Evolutionary conservation across 164 flowering plant species (phyloP).

Genomic region (Vitis cinerea): DNA sequence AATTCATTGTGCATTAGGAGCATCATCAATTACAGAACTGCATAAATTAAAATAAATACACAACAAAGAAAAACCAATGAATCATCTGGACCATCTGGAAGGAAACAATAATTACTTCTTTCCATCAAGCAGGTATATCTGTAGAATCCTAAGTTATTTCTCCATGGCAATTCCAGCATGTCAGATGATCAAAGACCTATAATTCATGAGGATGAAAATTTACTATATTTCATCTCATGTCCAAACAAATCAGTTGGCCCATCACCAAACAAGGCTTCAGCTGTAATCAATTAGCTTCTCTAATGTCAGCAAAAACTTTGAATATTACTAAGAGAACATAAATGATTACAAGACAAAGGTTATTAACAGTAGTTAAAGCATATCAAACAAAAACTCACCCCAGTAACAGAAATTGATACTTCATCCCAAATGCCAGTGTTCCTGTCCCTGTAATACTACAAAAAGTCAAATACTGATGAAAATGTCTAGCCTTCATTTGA

Average conservation of each 20-base stretch:
- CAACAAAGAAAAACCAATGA: background rate
- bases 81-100: background rate
- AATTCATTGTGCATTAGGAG: background rate
- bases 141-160: background rate
- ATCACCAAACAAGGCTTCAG: background rate
- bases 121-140: background rate
- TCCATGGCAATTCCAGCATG: background rate
- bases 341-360: background rate
- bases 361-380: slow-evolving; percentile 3
- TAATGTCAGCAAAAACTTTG: too few relatives aligned
- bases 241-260: background rate
- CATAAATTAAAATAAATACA: background rate
- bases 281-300: background rate
- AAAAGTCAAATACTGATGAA: background rate
- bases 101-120: background rate
- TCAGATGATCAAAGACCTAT: background rate
- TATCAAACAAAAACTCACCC: slow-evolving; percentile 56
- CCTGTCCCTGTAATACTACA: slow-evolving; percentile 71
- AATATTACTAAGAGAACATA: background rate
- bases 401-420: slow-evolving; percentile 79
- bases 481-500: background rate
- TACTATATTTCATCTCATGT: background rate
- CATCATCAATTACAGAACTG: background rate
- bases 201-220: background rate
- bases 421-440: slow-evolving; percentile 99